phyloP scores from a whole-genome alignment of 2,329 filamentous ascomycete species.

The Colletotrichum spaethianum region DNA sequence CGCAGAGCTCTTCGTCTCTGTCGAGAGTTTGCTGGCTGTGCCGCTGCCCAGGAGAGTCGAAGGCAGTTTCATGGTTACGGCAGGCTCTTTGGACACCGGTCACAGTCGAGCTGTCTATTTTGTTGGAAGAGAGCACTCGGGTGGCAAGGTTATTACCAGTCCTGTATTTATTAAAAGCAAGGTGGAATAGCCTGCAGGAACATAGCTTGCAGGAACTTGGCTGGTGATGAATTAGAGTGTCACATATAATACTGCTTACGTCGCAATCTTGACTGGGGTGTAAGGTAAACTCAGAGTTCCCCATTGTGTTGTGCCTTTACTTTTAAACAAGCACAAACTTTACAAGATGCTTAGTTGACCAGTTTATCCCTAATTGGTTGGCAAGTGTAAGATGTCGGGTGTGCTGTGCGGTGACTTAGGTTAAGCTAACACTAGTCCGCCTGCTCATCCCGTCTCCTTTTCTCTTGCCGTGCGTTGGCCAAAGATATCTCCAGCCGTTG shows the following conservation, averaged over 20 bases:
- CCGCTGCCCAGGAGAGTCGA: slow-evolving; percentile 44
- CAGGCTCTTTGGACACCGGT: background rate
- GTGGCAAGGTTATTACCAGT: slow-evolving; percentile 35
- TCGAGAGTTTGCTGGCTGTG: slow-evolving; percentile 43
- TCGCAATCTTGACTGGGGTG: background rate
- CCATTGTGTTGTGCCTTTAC: background rate
- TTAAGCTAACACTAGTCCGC: background rate
- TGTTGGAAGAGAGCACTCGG: slow-evolving; percentile 25
- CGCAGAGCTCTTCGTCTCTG: slow-evolving; percentile 46
- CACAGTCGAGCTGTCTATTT: slow-evolving; percentile 21
- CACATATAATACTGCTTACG: background rate
- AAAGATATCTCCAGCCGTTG: background rate
- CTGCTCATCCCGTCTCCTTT: background rate
- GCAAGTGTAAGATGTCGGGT: background rate
- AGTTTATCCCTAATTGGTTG: background rate
- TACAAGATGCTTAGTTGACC: too few species aligned
- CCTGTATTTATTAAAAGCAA: slow-evolving; percentile 14
- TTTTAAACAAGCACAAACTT: too few species aligned
- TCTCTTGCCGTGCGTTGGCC: background rate
- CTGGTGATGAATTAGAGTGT: background rate
- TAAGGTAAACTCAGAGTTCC: background rate
- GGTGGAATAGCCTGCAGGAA: background rate
- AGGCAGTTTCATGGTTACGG: slow-evolving; percentile 34
- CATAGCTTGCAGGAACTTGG: background rate
- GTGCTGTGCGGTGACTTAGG: background rate